Evolutionary conservation across 2,329 filamentous ascomycete genomes (phyloP), one percentile per base, ranked within the genome.

Genomic region (Chaetomiaceae sp.): DNA sequence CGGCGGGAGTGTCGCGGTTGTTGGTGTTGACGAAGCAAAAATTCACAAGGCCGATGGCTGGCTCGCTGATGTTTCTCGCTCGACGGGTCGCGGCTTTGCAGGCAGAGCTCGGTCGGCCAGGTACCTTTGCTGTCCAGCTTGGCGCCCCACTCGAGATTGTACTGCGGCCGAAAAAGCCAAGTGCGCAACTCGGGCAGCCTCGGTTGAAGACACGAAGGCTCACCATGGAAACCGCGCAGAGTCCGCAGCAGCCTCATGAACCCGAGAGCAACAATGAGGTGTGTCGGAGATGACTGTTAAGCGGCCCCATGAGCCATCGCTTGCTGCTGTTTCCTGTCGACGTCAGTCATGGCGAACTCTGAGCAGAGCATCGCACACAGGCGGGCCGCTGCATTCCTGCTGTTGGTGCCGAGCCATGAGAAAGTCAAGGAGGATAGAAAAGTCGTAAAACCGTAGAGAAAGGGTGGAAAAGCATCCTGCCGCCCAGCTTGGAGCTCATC

Each of bases 21-120:
- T 60, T 59, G 60, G 55, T 64, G 63, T 62, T 64, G 65, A 60
- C 55, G 53, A 60, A 59, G 63, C 61, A 59, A 67, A 67, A 67
- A 65, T 63, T 66, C 61, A 53, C 55, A 59, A 62, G 58, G 22
- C 38, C 14, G 51, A 43, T n/a, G 27, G 9, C 27, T 39, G 37
- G 61, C 58, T 57, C 55, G 59, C 54, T 58, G 57, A 57, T 61
- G 60, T 57, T 59, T 50, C 47, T 38, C 46, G 53, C 36, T 51
- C 51, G 25, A 47, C n/a, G n/a, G 38, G 46, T 56, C 51, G 51
- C 58, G 59, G 58, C 57, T 59, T 55, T 56, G 55, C 44, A n/a
- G 49, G 49, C 45, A 39, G 34, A 50, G 54, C 34, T 31, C 44
- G 36, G n/a, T n/a, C 42, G 39, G 38, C 19, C 29, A 17, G 23